Conservation (phyloP, 176 grass and related monocot species). For the Bromus sterilis region DNA sequence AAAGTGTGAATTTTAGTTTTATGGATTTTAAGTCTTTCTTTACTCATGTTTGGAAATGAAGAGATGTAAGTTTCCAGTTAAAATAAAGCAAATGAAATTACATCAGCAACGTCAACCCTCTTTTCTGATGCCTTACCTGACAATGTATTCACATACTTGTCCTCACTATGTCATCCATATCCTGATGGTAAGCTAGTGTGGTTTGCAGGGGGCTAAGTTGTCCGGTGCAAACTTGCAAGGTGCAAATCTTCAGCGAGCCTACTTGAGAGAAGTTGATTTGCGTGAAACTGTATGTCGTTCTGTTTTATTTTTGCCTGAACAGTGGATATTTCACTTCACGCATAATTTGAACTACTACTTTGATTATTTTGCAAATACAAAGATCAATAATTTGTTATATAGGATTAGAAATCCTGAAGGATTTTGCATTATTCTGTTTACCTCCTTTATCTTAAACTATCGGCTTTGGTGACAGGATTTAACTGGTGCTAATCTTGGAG, state of each 20-base stretch:
- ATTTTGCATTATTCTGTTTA: not conserved
- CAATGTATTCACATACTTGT: not conserved
- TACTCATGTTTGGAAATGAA: not conserved
- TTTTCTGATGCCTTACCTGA: not conserved
- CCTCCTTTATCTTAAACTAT: not conserved
- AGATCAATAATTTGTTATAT: not conserved
- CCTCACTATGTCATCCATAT: not conserved
- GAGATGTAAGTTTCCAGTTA: not conserved
- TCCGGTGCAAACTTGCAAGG: slow-evolving; percentile 71
- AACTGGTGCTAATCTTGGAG: slow-evolving; percentile 79
- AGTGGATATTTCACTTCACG: not conserved
- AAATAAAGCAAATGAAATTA: not conserved
- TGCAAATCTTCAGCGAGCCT: slow-evolving; percentile 96
- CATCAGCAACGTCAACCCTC: not conserved
- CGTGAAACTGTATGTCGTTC: slow-evolving; percentile 71
- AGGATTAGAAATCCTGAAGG: not conserved
- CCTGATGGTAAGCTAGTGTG: not conserved
- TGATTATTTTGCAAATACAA: not conserved
- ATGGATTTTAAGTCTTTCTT: not conserved
- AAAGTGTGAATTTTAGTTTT: not conserved
- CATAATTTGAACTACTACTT: not conserved
- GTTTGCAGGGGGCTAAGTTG: slow-evolving; percentile 76
- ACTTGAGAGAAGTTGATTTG: slow-evolving; percentile 89
- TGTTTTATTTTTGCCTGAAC: not conserved
- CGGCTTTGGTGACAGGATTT: slow-evolving; percentile 52